Evolutionary conservation across 805 yeast genomes (phyloP).

Genomic region (Brettanomyces sp.): DNA sequence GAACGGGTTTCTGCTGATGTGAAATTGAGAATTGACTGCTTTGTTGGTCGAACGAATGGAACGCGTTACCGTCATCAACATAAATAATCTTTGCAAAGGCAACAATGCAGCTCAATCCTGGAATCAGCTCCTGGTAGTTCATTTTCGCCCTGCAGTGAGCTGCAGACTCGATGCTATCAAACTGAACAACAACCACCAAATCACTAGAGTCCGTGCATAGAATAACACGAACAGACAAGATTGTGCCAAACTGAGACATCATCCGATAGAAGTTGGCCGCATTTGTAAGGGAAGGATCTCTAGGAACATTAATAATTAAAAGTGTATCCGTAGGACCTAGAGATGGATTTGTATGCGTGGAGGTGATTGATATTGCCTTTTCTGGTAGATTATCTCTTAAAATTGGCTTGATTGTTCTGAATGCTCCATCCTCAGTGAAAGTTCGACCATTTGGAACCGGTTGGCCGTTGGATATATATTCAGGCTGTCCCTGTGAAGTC

Average conservation of each 20-base stretch:
- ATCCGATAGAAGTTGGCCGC: slow-evolving; percentile 47
- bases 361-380: slow-evolving; percentile 49
- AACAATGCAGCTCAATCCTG: slow-evolving; percentile 67
- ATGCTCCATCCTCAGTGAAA: not conserved
- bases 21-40: not conserved
- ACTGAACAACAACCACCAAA: slow-evolving; percentile 57
- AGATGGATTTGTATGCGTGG: slow-evolving; percentile 60
- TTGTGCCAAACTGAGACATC: slow-evolving; percentile 52
- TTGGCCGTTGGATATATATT: slow-evolving; percentile 4
- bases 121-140: slow-evolving; percentile 74
- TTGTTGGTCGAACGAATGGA: not conserved
- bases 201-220: slow-evolving; percentile 26
- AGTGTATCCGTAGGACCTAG: slow-evolving; percentile 72
- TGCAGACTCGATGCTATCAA: slow-evolving; percentile 63
- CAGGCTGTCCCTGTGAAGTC: slow-evolving; percentile 4
- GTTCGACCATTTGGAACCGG: slow-evolving; percentile 11
- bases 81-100: slow-evolving; percentile 69
- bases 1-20: not conserved
- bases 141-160: slow-evolving; percentile 68
- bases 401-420: not conserved
- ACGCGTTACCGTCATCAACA: slow-evolving; percentile 2
- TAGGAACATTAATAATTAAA: slow-evolving; percentile 73
- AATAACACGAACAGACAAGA: slow-evolving; percentile 53
- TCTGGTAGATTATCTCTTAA: slow-evolving; percentile 55
- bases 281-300: slow-evolving; percentile 25